phyloP scores from a whole-genome alignment of 2,329 filamentous ascomycete genomes.

The Ceratocystiopsis brevicomis region DNA sequence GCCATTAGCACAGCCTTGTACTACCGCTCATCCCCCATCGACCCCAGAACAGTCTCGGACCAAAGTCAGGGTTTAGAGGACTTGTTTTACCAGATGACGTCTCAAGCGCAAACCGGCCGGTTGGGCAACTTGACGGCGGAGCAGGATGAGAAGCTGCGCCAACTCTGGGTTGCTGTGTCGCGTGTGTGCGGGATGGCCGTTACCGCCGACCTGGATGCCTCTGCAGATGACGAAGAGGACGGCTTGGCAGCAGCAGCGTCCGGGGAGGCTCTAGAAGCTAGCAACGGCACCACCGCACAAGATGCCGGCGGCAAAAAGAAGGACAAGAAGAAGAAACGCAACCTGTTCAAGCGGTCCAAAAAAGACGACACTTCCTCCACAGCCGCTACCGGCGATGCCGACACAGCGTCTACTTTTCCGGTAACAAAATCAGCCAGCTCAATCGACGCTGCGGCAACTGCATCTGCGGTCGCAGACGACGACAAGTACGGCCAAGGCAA shows the following conservation, averaged over 20 bases:
- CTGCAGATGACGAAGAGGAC: conserved; percentile 11
- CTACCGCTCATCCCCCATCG: background rate
- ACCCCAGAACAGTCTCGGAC: too few relatives aligned
- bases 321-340: conserved; percentile 56
- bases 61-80: too few relatives aligned
- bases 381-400: background rate
- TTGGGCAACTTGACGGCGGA: conserved; percentile 77
- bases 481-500: conserved; percentile 90
- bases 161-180: conserved; percentile 64
- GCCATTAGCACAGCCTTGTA: background rate
- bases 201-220: conserved; percentile 8
- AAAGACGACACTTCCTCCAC: conserved; percentile 26
- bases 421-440: background rate
- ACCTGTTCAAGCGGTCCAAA: conserved; percentile 45
- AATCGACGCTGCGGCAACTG: too few relatives aligned
- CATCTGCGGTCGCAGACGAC: conserved; percentile 29
- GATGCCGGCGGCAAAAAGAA: conserved; percentile 23
- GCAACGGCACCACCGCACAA: conserved; percentile 10
- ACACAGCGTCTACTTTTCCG: background rate
- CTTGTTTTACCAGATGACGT: too few relatives aligned
- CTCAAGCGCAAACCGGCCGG: conserved; percentile 43
- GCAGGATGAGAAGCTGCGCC: conserved; percentile 71
- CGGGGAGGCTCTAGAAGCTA: background rate
- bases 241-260: background rate
- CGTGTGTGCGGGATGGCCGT: conserved; percentile 50